phyloP scores from a whole-genome alignment of 2,329 filamentous ascomycete genomes.

The Pseudonectria buxi region DNA sequence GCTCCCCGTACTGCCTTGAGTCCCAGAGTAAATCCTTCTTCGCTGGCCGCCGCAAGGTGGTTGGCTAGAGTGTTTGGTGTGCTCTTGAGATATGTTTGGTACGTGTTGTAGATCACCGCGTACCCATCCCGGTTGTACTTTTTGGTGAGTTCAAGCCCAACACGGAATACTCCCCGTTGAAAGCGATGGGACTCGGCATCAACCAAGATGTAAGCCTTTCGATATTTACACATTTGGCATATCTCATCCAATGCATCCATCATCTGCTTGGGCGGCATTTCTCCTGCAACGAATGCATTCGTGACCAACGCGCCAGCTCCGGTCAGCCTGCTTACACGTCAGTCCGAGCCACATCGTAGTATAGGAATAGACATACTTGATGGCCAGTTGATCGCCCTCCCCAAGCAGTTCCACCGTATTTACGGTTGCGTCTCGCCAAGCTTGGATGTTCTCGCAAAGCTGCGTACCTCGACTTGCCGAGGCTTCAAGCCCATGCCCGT shows the following conservation, averaged over 20 bases:
- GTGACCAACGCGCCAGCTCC: slow-evolving; percentile 36
- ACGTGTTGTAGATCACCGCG: slow-evolving; percentile 40
- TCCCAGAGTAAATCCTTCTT: slow-evolving; percentile 45
- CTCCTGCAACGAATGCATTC: slow-evolving; percentile 28
- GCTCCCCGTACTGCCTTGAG: slow-evolving; percentile 52
- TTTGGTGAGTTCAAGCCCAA: slow-evolving; percentile 30
- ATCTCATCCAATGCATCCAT: slow-evolving; percentile 34
- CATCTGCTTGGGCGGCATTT: slow-evolving; percentile 34
- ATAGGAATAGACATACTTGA: slow-evolving; percentile 27
- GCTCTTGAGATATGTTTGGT: slow-evolving; percentile 49
- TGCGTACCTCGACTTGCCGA: slow-evolving; percentile 35
- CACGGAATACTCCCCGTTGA: slow-evolving; percentile 24
- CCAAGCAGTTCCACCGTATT: slow-evolving; percentile 26
- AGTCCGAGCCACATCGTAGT: background rate
- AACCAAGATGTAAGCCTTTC: slow-evolving; percentile 35
- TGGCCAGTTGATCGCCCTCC: slow-evolving; percentile 29
- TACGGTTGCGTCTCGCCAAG: slow-evolving; percentile 27
- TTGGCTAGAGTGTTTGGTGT: slow-evolving; percentile 34
- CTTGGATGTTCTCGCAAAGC: slow-evolving; percentile 29
- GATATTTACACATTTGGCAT: slow-evolving; percentile 26
- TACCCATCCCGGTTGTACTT: slow-evolving; percentile 30
- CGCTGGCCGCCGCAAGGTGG: slow-evolving; percentile 40
- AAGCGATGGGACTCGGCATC: slow-evolving; percentile 40
- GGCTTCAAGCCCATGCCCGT: slow-evolving; percentile 22
- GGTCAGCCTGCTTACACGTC: slow-evolving; percentile 26